These are phyloP conservation scores for Endoconidiophora laricicola DNA, from an alignment of 2,329 filamentous ascomycete genomes.

Conservation along the genomic window DNA sequence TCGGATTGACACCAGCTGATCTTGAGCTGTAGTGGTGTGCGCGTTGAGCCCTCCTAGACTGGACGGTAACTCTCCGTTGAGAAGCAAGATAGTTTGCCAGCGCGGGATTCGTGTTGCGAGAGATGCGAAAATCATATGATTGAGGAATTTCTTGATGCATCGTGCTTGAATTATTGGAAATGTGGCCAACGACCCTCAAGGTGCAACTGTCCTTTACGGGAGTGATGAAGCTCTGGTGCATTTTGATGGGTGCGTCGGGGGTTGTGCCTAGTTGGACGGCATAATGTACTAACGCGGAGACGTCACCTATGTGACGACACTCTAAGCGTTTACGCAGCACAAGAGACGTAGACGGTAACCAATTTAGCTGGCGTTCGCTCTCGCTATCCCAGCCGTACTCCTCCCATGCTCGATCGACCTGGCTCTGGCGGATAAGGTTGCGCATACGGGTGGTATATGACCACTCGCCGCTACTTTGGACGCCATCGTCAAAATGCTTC, in stretches of 20 bases:
- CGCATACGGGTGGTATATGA: slow-evolving; percentile 28
- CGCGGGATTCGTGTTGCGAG: slow-evolving; percentile 20
- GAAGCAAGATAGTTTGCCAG: slow-evolving; percentile 22
- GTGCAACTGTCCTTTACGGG: slow-evolving; percentile 23
- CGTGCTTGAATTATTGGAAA: slow-evolving; percentile 14
- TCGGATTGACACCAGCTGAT: slow-evolving; percentile 9
- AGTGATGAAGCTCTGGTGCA: slow-evolving; percentile 21
- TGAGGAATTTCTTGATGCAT: slow-evolving; percentile 15
- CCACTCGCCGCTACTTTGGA: slow-evolving; percentile 24
- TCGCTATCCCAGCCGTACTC: slow-evolving; percentile 21
- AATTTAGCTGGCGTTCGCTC: slow-evolving; percentile 22
- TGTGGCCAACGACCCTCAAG: slow-evolving; percentile 22
- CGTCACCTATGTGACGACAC: slow-evolving; percentile 27
- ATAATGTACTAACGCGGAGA: slow-evolving; percentile 24
- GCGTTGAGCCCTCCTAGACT: slow-evolving; percentile 8
- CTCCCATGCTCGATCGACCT: slow-evolving; percentile 23
- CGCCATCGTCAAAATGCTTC: slow-evolving; percentile 29
- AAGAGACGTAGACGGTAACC: slow-evolving; percentile 27
- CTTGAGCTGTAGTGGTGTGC: slow-evolving; percentile 8
- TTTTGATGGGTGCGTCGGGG: slow-evolving; percentile 15
- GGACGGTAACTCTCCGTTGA: slow-evolving; percentile 21
- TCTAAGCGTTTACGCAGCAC: slow-evolving; percentile 29
- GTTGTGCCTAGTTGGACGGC: slow-evolving; percentile 24
- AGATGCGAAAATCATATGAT: slow-evolving; percentile 23
- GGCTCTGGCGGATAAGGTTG: slow-evolving; percentile 27